These are phyloP conservation scores for Dothistroma septosporum DNA, from an alignment of 2,329 filamentous ascomycete genomes.

Conservation along the genomic window DNA sequence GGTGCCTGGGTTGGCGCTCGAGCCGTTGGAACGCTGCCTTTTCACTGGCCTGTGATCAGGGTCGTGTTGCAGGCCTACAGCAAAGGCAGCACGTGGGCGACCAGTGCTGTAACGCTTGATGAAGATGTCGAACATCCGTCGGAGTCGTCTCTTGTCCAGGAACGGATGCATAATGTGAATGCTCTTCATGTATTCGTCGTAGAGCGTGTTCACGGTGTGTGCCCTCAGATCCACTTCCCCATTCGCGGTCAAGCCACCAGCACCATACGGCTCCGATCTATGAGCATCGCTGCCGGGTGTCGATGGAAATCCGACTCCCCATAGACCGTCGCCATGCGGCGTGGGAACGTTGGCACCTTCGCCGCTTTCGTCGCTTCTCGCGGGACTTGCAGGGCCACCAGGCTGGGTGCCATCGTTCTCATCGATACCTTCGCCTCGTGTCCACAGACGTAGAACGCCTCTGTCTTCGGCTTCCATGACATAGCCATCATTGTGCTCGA, in stretches of 20 bases:
- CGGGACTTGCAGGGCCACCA: conserved; percentile 38
- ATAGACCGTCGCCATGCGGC: conserved; percentile 45
- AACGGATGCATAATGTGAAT: conserved; percentile 64
- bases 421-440: conserved; percentile 39
- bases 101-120: conserved; percentile 45
- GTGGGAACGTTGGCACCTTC: conserved; percentile 34
- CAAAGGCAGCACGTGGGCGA: conserved; percentile 27
- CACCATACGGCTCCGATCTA: conserved; percentile 34
- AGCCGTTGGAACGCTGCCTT: conserved; percentile 32
- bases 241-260: conserved; percentile 50
- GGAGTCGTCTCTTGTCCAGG: conserved; percentile 52
- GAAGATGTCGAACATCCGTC: conserved; percentile 51
- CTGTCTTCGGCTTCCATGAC: conserved; percentile 37
- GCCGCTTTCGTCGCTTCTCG: conserved; percentile 37
- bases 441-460: conserved; percentile 35
- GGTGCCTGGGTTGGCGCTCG: conserved; percentile 16
- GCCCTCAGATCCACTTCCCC: conserved; percentile 53
- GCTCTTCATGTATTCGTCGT: conserved; percentile 54
- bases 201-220: conserved; percentile 48
- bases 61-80: conserved; percentile 26
- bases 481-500: conserved; percentile 33
- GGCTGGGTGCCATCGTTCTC: conserved; percentile 33
- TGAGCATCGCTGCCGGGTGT: conserved; percentile 30
- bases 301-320: conserved; percentile 47
- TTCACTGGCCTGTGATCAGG: conserved; percentile 28